phyloP scores from a whole-genome alignment of 2,329 filamentous ascomycete species.

The Capronia coronata region DNA sequence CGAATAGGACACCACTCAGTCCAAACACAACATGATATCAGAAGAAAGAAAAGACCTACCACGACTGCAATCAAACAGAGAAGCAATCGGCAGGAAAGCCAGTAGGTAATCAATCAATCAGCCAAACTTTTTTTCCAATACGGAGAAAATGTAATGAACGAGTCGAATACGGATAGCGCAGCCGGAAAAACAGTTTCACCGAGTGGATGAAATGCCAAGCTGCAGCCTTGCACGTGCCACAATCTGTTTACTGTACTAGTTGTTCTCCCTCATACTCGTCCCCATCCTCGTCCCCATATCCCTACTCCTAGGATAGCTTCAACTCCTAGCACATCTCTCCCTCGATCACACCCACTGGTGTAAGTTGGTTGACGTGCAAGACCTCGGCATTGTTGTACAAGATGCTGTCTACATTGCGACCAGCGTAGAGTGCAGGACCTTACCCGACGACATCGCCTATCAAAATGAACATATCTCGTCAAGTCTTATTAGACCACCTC shows the following conservation, averaged over 20 bases:
- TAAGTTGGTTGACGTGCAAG: background rate
- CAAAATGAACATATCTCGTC: conserved; percentile 16
- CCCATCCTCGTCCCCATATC: background rate
- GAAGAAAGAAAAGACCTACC: background rate
- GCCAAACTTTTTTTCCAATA: background rate
- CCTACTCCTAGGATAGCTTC: too few species aligned
- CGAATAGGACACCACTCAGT: background rate
- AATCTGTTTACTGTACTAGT: too few species aligned
- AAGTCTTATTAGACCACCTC: background rate
- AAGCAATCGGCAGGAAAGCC: background rate
- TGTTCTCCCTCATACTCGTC: too few species aligned
- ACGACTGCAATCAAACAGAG: background rate
- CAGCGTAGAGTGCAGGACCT: background rate
- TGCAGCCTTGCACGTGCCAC: conserved; percentile 4
- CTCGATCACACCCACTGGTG: background rate
- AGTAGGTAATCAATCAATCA: background rate
- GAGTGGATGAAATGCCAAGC: background rate
- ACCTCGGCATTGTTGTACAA: background rate
- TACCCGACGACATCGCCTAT: background rate
- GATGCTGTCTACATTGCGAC: background rate
- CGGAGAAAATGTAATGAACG: too few species aligned
- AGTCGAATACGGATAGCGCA: too few species aligned
- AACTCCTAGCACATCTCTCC: too few species aligned
- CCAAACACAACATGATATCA: background rate
- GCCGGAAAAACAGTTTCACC: background rate